Percentiles rank a stretch among this genome's conserved stretches.
These are phyloP conservation scores for Mortierella antarctica DNA, from an alignment of 192 early-diverging fungal genomes.

Conservation along the genomic window DNA sequence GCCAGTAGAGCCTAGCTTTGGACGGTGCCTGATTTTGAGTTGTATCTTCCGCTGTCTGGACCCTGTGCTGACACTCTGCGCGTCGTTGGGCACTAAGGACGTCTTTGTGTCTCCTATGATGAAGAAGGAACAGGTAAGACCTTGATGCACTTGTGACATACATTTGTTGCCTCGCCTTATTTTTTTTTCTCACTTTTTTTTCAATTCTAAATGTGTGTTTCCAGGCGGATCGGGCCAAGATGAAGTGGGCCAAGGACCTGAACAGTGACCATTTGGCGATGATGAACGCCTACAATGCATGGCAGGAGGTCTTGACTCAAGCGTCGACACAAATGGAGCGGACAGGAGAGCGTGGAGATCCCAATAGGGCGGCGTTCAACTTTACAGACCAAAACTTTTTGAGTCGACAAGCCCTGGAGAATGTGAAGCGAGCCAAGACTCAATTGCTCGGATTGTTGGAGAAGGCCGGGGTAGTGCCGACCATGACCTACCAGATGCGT, in stretches of 20 bases:
- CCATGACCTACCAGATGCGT: constrained; percentile 37
- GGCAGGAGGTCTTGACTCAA: constrained; percentile 47
- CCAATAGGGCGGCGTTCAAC: constrained; percentile 35
- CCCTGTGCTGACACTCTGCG: constrained; percentile 73
- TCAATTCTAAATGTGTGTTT: neutral
- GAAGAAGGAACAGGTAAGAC: constrained; percentile 43
- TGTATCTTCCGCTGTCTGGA: constrained; percentile 73
- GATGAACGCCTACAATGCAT: constrained; percentile 60
- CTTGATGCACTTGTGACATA: neutral
- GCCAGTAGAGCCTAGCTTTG: constrained; percentile 77
- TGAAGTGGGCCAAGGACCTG: constrained; percentile 55
- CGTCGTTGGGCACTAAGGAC: constrained; percentile 61
- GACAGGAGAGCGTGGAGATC: constrained; percentile 46
- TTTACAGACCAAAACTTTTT: constrained; percentile 60
- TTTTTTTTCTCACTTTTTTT: neutral
- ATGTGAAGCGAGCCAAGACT: constrained; percentile 55
- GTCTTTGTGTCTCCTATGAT: constrained; percentile 53
- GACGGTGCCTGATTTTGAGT: constrained; percentile 71
- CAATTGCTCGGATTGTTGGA: constrained; percentile 57
- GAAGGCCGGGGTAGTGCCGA: constrained; percentile 56
- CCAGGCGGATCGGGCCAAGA: constrained; percentile 53
- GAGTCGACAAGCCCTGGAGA: constrained; percentile 52
- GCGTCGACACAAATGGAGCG: constrained; percentile 19
- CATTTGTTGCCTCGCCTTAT: neutral
- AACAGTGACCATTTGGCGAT: constrained; percentile 59